Evolutionary conservation across 2,329 filamentous ascomycete genomes (phyloP).

Genomic region (Penicillium digitatum): DNA sequence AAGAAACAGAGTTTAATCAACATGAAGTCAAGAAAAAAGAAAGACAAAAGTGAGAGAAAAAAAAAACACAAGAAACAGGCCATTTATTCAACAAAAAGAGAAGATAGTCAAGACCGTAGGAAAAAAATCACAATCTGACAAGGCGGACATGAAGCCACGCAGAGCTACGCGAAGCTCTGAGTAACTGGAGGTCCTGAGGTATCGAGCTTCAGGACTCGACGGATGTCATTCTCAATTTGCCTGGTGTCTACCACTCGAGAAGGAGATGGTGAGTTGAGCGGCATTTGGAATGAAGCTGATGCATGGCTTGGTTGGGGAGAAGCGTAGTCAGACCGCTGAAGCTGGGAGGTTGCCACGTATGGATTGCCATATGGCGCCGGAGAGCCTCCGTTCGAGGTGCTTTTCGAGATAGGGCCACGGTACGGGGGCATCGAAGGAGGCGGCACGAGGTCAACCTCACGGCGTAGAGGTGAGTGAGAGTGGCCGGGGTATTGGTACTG

Average conservation of each 20-base stretch:
- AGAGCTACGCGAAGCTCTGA: conserved; percentile 26
- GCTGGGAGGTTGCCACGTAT: conserved; percentile 13
- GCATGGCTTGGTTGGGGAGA: conserved; percentile 25
- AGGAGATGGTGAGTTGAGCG: conserved; percentile 24
- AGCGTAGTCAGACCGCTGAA: conserved; percentile 17
- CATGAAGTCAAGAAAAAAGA: conserved; percentile 7
- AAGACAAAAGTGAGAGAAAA: conserved; percentile 5
- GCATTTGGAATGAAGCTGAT: conserved; percentile 20
- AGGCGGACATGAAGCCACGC: no score
- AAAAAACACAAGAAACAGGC: background rate
- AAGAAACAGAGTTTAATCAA: conserved; percentile 10
- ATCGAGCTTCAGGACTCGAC: conserved; percentile 47
- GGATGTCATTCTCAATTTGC: conserved; percentile 48
- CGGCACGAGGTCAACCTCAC: conserved; percentile 23
- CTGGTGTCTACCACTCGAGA: conserved; percentile 37
- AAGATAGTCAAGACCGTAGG: background rate
- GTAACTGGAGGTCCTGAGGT: conserved; percentile 30
- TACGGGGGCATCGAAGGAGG: background rate
- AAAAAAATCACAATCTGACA: background rate
- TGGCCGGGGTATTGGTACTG: conserved; percentile 23
- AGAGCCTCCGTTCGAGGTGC: conserved; percentile 8
- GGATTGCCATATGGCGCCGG: conserved; percentile 24
- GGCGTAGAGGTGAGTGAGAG: conserved; percentile 31
- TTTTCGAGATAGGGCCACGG: conserved; percentile 5
- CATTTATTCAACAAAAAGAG: background rate